These are phyloP conservation scores for Climacium dendroides DNA, from an alignment of 225 moss, liverwort and hornwort genomes.

Conservation along the genomic window DNA sequence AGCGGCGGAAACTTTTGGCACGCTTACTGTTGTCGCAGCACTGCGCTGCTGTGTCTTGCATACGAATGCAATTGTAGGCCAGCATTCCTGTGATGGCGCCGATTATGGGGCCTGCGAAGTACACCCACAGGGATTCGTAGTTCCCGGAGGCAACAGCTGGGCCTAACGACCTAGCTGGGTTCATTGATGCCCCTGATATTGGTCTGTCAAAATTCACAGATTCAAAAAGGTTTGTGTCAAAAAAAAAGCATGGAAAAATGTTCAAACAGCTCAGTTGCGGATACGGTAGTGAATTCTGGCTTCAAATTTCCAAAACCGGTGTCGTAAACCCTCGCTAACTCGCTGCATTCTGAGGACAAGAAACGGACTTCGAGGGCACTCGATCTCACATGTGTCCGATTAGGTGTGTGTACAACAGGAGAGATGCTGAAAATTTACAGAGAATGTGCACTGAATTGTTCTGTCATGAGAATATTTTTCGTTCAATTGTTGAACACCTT, in stretches of 20 bases:
- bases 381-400: no score
- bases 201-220: conserved; percentile 28
- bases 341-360: not conserved
- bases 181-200: conserved; percentile 87
- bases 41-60: not conserved
- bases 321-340: no score
- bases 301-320: not conserved
- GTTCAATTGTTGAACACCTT: not conserved
- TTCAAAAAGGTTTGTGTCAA: not conserved
- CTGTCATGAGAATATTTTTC: not conserved
- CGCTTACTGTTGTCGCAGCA: not conserved
- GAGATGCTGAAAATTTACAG: no score
- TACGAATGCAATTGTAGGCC: conserved; percentile 46
- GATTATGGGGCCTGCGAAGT: conserved; percentile 40
- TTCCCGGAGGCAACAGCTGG: conserved; percentile 51
- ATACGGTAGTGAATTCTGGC: no score
- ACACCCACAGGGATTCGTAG: conserved; percentile 51
- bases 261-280: not conserved
- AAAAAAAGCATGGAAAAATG: no score
- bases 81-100: conserved; percentile 60
- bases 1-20: conserved; percentile 12
- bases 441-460: not conserved
- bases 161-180: conserved; percentile 74
- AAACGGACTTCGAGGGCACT: not conserved
- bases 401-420: not conserved